phyloP scores from a whole-genome alignment of 306 rosid species.

The Malus fusca region DNA sequence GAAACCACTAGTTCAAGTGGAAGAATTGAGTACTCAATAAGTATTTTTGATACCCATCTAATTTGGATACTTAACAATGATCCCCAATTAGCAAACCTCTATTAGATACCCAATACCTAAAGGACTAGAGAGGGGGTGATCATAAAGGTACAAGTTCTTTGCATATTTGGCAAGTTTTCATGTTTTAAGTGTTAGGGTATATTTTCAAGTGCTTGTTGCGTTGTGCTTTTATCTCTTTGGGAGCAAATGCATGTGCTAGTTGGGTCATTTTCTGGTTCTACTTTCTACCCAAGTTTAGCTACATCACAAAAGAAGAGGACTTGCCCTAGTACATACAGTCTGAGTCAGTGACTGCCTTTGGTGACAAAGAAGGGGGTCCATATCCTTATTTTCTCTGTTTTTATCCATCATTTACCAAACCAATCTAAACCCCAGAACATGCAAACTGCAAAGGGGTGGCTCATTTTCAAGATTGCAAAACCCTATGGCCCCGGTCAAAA shows the following conservation, averaged over 20 bases:
- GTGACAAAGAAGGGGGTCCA: conserved; percentile 23
- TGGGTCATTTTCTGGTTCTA: conserved; percentile 9
- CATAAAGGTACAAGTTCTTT: too few species aligned
- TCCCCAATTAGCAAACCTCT: too few species aligned
- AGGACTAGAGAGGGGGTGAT: too few species aligned
- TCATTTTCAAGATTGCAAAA: conserved; percentile 15
- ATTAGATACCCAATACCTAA: too few species aligned
- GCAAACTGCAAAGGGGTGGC: conserved; percentile 16
- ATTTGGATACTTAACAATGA: too few species aligned
- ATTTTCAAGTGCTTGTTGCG: too few species aligned
- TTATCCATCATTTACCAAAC: conserved; percentile 15
- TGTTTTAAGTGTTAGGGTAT: too few species aligned
- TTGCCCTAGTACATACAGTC: neutral
- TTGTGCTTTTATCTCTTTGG: neutral
- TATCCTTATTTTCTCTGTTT: conserved; percentile 10
- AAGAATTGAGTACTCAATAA: too few species aligned
- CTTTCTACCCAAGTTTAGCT: neutral
- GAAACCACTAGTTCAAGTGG: too few species aligned
- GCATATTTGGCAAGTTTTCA: too few species aligned
- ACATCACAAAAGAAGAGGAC: neutral
- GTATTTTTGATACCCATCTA: too few species aligned
- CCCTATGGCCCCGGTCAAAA: conserved; percentile 19
- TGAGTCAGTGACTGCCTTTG: neutral
- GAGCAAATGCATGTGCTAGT: neutral
- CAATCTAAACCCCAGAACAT: conserved; percentile 49